Percentiles rank a stretch among this genome's conserved stretches.
Evolutionary conservation across 495 filamentous ascomycete genomes (phyloP).

Genomic region (Penicillium paradoxum): DNA sequence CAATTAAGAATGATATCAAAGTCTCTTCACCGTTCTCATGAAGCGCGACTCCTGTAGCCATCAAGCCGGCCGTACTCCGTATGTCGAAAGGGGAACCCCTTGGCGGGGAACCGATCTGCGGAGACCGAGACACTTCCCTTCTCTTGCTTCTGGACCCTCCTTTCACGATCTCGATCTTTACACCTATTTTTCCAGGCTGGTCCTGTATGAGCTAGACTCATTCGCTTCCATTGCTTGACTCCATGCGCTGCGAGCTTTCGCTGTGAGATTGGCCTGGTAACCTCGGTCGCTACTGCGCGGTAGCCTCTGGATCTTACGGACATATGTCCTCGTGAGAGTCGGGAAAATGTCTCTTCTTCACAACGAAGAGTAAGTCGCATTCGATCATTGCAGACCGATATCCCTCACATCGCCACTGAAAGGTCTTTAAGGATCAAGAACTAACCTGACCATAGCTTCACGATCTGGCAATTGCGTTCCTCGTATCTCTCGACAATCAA

Average conservation of each 20-base stretch:
- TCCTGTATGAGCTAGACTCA: slow-evolving; percentile 25
- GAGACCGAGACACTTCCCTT: slow-evolving; percentile 18
- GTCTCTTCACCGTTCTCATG: no score
- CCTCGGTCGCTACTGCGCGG: slow-evolving; percentile 6
- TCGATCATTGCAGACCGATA: not conserved
- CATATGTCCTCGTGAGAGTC: not conserved
- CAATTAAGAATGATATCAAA: no score
- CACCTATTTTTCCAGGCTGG: slow-evolving; percentile 32
- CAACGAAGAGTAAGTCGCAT: slow-evolving; percentile 79
- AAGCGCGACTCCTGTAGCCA: no score
- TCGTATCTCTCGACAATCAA: slow-evolving; percentile 86
- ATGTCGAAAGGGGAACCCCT: not conserved
- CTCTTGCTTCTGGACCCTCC: slow-evolving; percentile 8
- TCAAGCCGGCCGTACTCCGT: no score
- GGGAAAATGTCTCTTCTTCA: slow-evolving; percentile 83
- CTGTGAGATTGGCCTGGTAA: slow-evolving; percentile 1
- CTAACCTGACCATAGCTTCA: slow-evolving; percentile 57
- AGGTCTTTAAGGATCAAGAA: slow-evolving; percentile 1
- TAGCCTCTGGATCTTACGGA: not conserved
- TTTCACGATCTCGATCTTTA: slow-evolving; percentile 7
- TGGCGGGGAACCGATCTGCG: slow-evolving; percentile 27
- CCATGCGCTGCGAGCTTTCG: slow-evolving; percentile 10
- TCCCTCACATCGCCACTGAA: not conserved
- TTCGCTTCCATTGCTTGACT: slow-evolving; percentile 10
- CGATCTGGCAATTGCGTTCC: slow-evolving; percentile 87